phyloP scores from a whole-genome alignment of 129 eudicot species.

The Flaveria trinervia region DNA sequence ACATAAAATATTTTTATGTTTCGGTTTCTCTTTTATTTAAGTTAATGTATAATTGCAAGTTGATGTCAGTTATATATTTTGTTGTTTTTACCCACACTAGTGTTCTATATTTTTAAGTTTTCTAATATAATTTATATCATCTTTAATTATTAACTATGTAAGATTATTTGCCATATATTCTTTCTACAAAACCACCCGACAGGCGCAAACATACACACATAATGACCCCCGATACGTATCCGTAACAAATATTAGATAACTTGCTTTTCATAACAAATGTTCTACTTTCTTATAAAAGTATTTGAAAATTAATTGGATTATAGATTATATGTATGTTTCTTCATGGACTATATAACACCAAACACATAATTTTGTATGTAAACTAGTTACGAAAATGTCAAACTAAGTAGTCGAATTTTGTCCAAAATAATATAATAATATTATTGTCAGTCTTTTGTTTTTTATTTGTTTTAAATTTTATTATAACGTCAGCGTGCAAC shows the following conservation, averaged over 20 bases:
- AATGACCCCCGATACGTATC: too few species aligned
- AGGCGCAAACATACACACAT: too few species aligned
- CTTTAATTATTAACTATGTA: too few species aligned
- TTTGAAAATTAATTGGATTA: not conserved
- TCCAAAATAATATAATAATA: not conserved
- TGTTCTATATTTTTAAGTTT: too few species aligned
- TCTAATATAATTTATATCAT: too few species aligned
- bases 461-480: not conserved
- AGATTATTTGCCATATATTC: too few species aligned
- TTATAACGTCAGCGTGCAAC: not conserved
- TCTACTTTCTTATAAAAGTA: not conserved
- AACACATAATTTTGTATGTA: not conserved
- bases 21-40: too few species aligned
- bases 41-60: too few species aligned
- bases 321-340: not conserved
- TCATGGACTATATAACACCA: not conserved
- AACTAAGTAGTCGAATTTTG: not conserved
- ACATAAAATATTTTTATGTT: too few species aligned
- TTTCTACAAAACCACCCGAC: too few species aligned
- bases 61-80: too few species aligned
- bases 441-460: not conserved
- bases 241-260: not conserved
- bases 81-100: too few species aligned
- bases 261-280: not conserved
- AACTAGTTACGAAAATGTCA: not conserved